Percentiles rank a stretch among this genome's conserved stretches.
phyloP scores from a whole-genome alignment of 352 stramenopile genomes.

The Globisporangium radiosum region DNA sequence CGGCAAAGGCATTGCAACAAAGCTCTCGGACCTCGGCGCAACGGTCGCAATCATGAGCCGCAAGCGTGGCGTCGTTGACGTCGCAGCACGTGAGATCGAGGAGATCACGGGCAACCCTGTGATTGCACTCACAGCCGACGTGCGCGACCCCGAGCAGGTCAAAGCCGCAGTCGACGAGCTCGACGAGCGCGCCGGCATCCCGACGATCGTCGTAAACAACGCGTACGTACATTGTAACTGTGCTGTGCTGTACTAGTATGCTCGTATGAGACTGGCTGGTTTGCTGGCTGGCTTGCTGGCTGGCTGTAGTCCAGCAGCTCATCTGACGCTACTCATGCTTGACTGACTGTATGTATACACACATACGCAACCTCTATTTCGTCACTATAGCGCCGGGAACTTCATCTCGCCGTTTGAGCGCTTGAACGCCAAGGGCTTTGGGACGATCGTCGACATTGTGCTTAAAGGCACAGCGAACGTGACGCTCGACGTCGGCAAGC shows the following conservation, averaged over 20 bases:
- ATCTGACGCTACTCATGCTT: neutral
- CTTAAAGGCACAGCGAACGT: conserved; percentile 83
- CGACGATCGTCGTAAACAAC: conserved; percentile 79
- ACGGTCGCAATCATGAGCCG: conserved; percentile 94
- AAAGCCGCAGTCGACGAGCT: conserved; percentile 77
- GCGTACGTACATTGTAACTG: conserved; percentile 21
- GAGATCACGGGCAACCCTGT: conserved; percentile 51
- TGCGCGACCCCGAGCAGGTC: conserved; percentile 87
- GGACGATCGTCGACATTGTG: conserved; percentile 96
- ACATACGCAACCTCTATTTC: neutral
- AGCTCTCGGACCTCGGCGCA: conserved; percentile 90
- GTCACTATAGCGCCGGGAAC: conserved; percentile 82
- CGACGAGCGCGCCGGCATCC: conserved; percentile 50
- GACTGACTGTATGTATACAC: too few relatives aligned
- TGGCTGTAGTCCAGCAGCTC: neutral
- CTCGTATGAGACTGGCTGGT: too few relatives aligned
- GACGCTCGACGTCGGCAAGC: conserved; percentile 71
- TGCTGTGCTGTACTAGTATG: neutral
- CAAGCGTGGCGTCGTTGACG: conserved; percentile 86
- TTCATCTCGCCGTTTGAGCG: conserved; percentile 91
- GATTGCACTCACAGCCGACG: conserved; percentile 76
- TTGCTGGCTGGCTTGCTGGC: too few relatives aligned
- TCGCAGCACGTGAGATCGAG: conserved; percentile 75
- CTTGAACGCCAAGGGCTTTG: conserved; percentile 92
- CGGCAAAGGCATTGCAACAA: conserved; percentile 91